Evolutionary conservation across 2,329 filamentous ascomycete species (phyloP), one percentile per base, ranked within the genome.

Genomic region (Madurella mycetomatis): DNA sequence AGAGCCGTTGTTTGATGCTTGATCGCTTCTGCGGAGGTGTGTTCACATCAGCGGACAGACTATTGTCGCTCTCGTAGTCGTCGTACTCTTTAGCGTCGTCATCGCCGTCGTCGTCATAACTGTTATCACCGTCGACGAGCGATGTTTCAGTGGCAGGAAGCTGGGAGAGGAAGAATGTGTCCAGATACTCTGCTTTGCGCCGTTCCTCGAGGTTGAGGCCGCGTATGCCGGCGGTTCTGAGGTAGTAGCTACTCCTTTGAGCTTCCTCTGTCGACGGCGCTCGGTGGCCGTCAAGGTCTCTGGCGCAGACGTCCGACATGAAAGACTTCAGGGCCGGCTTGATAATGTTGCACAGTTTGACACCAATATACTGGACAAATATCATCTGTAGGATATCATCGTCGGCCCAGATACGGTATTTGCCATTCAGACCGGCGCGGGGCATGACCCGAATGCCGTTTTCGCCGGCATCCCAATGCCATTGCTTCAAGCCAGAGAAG

Each of bases 301-400:
- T 51, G 34, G 41, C 44, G 44, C 50, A 56, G 17, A 60, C 53
- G 12, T 30, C 40, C 19, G 17, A 5, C 52, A 65, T 61, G 47
- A 67, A 65, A 1, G 9, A 17, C 34, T 55, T 61, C 16, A 72
- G 62, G 1, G 51, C 47, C 1, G 49, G 25, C 44, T 70, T 72
- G 17, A 69, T 53, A 1, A 66, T 46, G 9, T 66, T 64, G 49
- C 69, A 72, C 54, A 73, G 65, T 16, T 60, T 58, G 30, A 72
- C 64, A 2, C 70, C 72, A 39, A 76, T 71, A 53, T 70, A 74
- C 49, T 76, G 72, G 13, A 73, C 66, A 53, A 76, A 74, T 12
- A 76, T 70, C n/a, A 72, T 68, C 56, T 76, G 72, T 15, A 76
- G 62, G 11, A 76, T 69, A 47, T 76, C 73, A 51, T 76, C 73